Base-by-base conservation (phyloP, 352 stramenopile genomes). In the Phytophthora fragariae region DNA sequence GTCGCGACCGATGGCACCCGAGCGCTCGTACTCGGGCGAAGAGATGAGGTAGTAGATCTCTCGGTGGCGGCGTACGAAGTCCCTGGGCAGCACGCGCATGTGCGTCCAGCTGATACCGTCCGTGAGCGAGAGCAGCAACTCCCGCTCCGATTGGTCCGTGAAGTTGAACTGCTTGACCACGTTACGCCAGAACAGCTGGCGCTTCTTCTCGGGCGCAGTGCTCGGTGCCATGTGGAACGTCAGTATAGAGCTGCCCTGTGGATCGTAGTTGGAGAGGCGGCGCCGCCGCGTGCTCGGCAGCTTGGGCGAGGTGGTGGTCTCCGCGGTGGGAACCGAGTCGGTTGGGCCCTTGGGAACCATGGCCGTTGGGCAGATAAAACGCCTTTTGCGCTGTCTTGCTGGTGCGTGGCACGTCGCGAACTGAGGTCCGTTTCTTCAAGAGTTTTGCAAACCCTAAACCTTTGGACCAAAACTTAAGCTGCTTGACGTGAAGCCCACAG, bases 121-220 rank as follows among this genome's bases (percentile, higher is more conserved):
- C 0, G 89, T 93, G 41, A 96, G 80, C 19, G 83, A 89, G 9
- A 96, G 71, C 31, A 96, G 54, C 47, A 87, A 62, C 55, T 73
- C 62, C 15, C 86, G 85, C 70, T 96, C 89, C 55, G 74, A 78
- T 65, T 88, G 80, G 67, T 89, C 69, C 35, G 82, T 77, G 65
- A 96, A 95, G 69, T 93, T 94, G 75, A 93, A 90, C 55, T 93
- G 85, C 55, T 88, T 88, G 15, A 96, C 79, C 46, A 96, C 77
- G 61, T 94, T 88, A 29, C 85, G 84, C 89, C 89, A 96, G 66
- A 96, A 95, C 31, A 76, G 49, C 41, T 86, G 77, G 2, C 86
- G 81, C 37, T 88, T 89, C 57, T 65, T 72, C 54, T 81, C 61
- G 21, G 62, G 62, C 55, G 11, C 35, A 44, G 37, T 27, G 24